These are phyloP conservation scores for Ulvella scutata DNA, from an alignment of 139 green algal species.

Conservation along the genomic window DNA sequence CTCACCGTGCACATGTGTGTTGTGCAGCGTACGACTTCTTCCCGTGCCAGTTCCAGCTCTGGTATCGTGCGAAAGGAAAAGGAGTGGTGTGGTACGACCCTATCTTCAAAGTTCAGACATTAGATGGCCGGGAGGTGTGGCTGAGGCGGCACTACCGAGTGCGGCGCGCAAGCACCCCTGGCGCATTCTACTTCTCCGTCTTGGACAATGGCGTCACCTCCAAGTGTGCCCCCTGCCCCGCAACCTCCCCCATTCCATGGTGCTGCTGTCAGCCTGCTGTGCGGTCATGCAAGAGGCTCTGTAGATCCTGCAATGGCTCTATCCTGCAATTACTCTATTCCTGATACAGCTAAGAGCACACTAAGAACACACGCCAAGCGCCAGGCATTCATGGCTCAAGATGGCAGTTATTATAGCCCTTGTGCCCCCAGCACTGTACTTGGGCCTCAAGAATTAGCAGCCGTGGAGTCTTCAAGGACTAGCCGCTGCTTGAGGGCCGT, in stretches of 20 bases:
- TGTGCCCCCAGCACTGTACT: too few species aligned
- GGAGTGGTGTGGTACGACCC: conserved; percentile 65
- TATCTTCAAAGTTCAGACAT: conserved; percentile 58
- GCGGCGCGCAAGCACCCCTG: conserved; percentile 26
- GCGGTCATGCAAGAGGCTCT: too few species aligned
- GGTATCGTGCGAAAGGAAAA: conserved; percentile 61
- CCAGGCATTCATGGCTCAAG: too few species aligned
- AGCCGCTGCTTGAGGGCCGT: too few species aligned
- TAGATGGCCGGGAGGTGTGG: conserved; percentile 68
- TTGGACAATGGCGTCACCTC: conserved; percentile 88
- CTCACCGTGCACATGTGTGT: too few species aligned
- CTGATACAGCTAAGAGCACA: too few species aligned
- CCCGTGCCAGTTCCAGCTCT: conserved; percentile 74
- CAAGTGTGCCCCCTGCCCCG: conserved; percentile 6
- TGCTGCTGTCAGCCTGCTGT: not conserved
- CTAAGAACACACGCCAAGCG: too few species aligned
- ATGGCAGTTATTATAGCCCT: too few species aligned
- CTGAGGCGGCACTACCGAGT: conserved; percentile 69
- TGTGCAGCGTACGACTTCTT: conserved; percentile 76
- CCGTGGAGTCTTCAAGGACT: too few species aligned
- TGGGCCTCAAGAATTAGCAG: too few species aligned
- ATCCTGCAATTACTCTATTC: too few species aligned
- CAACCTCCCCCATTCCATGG: not conserved
- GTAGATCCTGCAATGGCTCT: too few species aligned
- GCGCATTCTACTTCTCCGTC: conserved; percentile 58